Conservation (phyloP, 2,329 filamentous ascomycete species). For the Whalleya microplaca region DNA sequence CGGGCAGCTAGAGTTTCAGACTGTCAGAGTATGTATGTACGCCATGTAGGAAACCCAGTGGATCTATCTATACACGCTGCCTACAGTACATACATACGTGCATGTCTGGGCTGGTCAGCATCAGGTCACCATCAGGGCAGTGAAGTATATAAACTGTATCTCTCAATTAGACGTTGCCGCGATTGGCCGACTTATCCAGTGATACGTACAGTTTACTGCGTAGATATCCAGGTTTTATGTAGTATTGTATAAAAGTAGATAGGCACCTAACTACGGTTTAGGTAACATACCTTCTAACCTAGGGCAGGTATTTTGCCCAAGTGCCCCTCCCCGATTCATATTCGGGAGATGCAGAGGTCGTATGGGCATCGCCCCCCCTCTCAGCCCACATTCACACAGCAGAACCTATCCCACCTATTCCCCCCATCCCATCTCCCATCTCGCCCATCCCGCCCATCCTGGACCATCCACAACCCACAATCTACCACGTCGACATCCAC, state of each 20-base stretch:
- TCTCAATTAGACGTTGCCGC: slow-evolving; percentile 16
- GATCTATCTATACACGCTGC: no score
- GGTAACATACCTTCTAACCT: no score
- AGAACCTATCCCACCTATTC: neutral
- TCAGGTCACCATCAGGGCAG: no score
- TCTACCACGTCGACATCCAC: no score
- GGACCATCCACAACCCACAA: slow-evolving; percentile 1
- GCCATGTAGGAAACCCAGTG: no score
- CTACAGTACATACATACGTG: no score
- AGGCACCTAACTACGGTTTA: neutral
- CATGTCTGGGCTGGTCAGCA: neutral
- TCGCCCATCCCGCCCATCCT: slow-evolving; percentile 4
- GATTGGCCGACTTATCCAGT: slow-evolving; percentile 14
- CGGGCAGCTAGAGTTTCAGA: no score
- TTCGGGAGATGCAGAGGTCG: slow-evolving; percentile 1
- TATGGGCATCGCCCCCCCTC: slow-evolving; percentile 18
- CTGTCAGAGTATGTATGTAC: slow-evolving; percentile 1
- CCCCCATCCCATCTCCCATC: slow-evolving; percentile 10
- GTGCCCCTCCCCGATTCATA: neutral
- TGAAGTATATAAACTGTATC: slow-evolving; percentile 1
- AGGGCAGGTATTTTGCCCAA: neutral
- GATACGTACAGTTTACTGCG: no score
- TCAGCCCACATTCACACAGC: slow-evolving; percentile 16
- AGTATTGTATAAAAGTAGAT: neutral
- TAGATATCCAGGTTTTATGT: neutral